Evolutionary conservation across 2,329 filamentous ascomycete species (phyloP).

Genomic region (Fusarium torulosum): DNA sequence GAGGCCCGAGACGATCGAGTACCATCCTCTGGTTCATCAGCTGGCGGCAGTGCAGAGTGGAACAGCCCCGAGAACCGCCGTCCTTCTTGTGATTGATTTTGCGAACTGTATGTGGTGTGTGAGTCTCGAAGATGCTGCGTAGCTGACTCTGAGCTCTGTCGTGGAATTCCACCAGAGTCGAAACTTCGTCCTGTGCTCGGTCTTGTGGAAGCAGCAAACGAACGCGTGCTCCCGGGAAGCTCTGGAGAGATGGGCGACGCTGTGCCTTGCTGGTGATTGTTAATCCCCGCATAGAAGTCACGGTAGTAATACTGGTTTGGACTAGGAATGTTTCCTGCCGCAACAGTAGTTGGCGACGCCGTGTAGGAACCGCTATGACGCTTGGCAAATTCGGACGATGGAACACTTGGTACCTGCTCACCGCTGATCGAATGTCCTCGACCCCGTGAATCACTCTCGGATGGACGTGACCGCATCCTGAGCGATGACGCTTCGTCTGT

Average conservation of each 20-base stretch:
- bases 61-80: conserved; percentile 82
- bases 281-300: conserved; percentile 53
- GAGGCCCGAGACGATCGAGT: conserved; percentile 69
- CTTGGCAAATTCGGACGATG: conserved; percentile 74
- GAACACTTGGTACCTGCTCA: conserved; percentile 72
- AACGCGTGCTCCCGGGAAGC: conserved; percentile 61
- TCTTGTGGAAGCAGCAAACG: conserved; percentile 61
- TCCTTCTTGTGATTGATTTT: conserved; percentile 58
- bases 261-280: conserved; percentile 62
- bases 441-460: conserved; percentile 64
- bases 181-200: conserved; percentile 72
- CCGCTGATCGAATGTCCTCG: conserved; percentile 72
- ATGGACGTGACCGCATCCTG: conserved; percentile 63
- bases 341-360: conserved; percentile 65
- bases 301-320: conserved; percentile 69
- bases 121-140: conserved; percentile 65
- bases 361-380: conserved; percentile 76
- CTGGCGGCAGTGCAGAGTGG: conserved; percentile 86
- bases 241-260: conserved; percentile 69
- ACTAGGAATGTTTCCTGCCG: conserved; percentile 56
- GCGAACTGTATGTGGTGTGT: conserved; percentile 66
- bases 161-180: conserved; percentile 64
- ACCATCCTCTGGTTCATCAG: conserved; percentile 71
- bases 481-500: conserved; percentile 61
- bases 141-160: conserved; percentile 66